Percentiles rank a stretch among this genome's conserved stretches.
phyloP scores from a whole-genome alignment of 139 green algal species.

The Coccomyxa sp. region DNA sequence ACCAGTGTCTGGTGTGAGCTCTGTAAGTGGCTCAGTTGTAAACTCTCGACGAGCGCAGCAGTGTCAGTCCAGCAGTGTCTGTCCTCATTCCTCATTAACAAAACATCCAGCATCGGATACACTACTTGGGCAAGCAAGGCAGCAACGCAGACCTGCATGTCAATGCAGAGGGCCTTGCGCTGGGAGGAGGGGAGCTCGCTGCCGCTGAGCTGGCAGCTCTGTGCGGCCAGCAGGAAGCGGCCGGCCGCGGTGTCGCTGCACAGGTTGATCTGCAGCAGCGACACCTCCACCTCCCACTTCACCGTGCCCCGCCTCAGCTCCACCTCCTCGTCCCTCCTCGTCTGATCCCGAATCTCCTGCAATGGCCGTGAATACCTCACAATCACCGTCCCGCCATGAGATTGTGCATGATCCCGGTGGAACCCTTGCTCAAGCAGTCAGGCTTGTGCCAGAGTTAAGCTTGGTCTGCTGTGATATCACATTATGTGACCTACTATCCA shows the following conservation, averaged over 20 bases:
- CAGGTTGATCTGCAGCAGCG: slow-evolving; percentile 51
- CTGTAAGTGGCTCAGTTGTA: no score
- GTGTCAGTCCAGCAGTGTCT: no score
- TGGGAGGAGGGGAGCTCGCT: slow-evolving; percentile 12
- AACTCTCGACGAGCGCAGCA: no score
- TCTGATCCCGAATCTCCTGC: slow-evolving; percentile 4
- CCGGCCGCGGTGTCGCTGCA: slow-evolving; percentile 21
- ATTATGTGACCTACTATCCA: no score
- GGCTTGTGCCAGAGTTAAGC: no score
- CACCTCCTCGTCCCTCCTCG: neutral
- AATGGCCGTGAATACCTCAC: neutral
- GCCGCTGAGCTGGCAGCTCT: slow-evolving; percentile 44
- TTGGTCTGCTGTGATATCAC: no score
- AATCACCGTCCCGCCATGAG: no score
- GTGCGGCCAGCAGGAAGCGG: slow-evolving; percentile 57
- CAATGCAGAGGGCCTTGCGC: neutral
- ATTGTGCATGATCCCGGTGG: no score
- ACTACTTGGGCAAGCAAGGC: neutral
- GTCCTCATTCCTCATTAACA: no score
- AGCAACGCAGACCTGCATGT: neutral
- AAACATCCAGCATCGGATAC: neutral
- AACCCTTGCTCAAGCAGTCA: no score
- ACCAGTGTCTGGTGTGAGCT: no score
- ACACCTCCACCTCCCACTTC: slow-evolving; percentile 61
- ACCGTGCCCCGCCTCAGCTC: slow-evolving; percentile 17